Percentiles rank a stretch among this genome's conserved stretches.
phyloP scores from a whole-genome alignment of 2,329 filamentous ascomycete genomes.

The Penicillium crustosum region DNA sequence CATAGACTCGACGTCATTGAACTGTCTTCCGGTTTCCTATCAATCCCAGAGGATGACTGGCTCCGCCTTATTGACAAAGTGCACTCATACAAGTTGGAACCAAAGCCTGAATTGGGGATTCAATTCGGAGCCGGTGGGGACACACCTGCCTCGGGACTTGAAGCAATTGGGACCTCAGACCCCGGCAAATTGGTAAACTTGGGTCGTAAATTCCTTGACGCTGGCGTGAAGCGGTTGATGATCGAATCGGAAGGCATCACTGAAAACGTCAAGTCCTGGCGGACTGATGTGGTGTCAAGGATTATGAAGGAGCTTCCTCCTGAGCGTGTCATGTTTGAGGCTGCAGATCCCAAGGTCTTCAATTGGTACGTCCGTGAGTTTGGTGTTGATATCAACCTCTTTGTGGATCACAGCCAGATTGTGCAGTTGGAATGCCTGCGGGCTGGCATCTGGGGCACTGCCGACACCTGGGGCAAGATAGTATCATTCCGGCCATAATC shows the following conservation, averaged over 20 bases:
- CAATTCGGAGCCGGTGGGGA: constrained; percentile 60
- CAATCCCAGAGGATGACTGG: constrained; percentile 56
- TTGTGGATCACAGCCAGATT: constrained; percentile 60
- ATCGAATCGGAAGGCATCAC: constrained; percentile 62
- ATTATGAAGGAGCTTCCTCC: constrained; percentile 53
- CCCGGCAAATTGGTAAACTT: constrained; percentile 52
- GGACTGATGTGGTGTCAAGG: constrained; percentile 55
- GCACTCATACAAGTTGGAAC: constrained; percentile 50
- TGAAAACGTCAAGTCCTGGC: constrained; percentile 56
- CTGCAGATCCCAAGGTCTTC: constrained; percentile 56
- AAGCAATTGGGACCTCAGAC: constrained; percentile 51
- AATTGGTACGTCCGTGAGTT: constrained; percentile 60
- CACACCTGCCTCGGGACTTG: constrained; percentile 49
- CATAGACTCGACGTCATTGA: constrained; percentile 56
- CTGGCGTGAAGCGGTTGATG: constrained; percentile 57
- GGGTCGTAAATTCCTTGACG: constrained; percentile 52
- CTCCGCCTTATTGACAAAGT: constrained; percentile 52
- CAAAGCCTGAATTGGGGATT: constrained; percentile 58
- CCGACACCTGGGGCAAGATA: constrained; percentile 57
- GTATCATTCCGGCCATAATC: constrained; percentile 37
- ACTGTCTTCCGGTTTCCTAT: constrained; percentile 55
- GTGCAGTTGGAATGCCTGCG: constrained; percentile 55
- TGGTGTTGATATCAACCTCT: constrained; percentile 57
- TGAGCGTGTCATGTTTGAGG: constrained; percentile 60
- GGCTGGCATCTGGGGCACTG: constrained; percentile 57